Conservation (phyloP, 148 eudicot species). For the Chenopodium quinoa region DNA sequence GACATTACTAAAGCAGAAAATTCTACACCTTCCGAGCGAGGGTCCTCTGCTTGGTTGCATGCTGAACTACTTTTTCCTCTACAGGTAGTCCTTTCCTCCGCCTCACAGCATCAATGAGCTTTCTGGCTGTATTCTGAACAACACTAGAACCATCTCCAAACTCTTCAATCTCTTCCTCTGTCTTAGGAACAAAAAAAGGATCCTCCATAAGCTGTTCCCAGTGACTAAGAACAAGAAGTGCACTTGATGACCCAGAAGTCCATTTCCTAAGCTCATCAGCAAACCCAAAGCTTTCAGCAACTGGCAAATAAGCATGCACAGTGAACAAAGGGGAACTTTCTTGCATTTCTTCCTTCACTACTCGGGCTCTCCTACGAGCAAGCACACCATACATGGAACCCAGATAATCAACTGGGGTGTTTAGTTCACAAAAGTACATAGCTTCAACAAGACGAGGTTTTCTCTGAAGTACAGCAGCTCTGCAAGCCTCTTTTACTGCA, state of each 20-base stretch:
- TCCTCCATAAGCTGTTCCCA: constrained; percentile 87
- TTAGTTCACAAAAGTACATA: constrained; percentile 81
- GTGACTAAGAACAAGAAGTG: constrained; percentile 82
- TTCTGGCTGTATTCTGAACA: constrained; percentile 71
- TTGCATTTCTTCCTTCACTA: constrained; percentile 92
- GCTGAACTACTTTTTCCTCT: constrained; percentile 90
- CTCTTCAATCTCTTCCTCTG: constrained; percentile 93
- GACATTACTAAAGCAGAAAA: neutral
- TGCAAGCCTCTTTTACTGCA: constrained; percentile 80
- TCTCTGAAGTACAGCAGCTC: constrained; percentile 70
- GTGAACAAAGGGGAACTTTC: constrained; percentile 91
- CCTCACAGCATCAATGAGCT: constrained; percentile 87
- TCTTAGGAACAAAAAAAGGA: constrained; percentile 92
- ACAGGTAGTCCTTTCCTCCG: constrained; percentile 86
- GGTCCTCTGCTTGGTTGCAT: constrained; percentile 93
- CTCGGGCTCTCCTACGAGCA: constrained; percentile 70
- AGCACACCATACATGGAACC: constrained; percentile 86
- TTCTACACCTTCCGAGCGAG: constrained; percentile 82
- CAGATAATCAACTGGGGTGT: constrained; percentile 70
- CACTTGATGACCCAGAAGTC: constrained; percentile 94
- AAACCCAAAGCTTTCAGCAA: constrained; percentile 91
- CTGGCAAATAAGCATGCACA: constrained; percentile 81
- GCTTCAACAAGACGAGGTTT: constrained; percentile 82
- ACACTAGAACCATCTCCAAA: constrained; percentile 93
- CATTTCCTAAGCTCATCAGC: constrained; percentile 84